Evolutionary conservation across 1,139 yeast genomes (phyloP), one percentile per base, ranked within the genome.

Genomic region (Protomyces gravidus): DNA sequence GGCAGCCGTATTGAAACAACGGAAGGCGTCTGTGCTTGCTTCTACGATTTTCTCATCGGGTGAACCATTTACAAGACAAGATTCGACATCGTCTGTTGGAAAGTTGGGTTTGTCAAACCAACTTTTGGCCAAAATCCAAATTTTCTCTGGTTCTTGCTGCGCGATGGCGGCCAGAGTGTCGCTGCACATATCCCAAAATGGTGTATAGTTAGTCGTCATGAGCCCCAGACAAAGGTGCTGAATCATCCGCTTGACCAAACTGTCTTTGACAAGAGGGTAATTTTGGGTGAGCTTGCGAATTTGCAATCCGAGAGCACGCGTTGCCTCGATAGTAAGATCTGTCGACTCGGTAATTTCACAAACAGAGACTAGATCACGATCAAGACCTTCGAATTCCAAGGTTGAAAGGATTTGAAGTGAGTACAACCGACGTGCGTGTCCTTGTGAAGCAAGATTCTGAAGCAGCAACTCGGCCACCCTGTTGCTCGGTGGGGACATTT

Each of bases 281-380:
- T 5, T 76, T 76, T 13, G 74, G 68, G 1, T 83, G 63, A 89
- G 72, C 57, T 77, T 77, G 67, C 97, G 78, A 40, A 86, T 77
- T 70, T 95, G 80, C 64, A 85, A 75, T 23, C 83, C 80, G 3
- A 90, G 76, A 67, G 86, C 95, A 72, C 97, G 82, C 1, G 87
- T 85, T 60, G 83, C 82, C n/a, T 79, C 75, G 21, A 89, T 72
- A 15, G 80, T 79, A 55, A 86, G 74, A 0, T 96, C 95, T 9
- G 85, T 79, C 63, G 85, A 82, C 68, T 88, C 96, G 60, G 89
- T 80, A 2, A 72, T 75, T 64, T 71, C 76, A 67, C 78, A 84
- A 68, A 75, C 81, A 53, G 67, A 73, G 60, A 69, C 63, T 56
- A 70, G 60, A 50, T 62, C 61, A 2, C 72, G 70, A n/a, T 63